phyloP scores from a whole-genome alignment of 768 basidiomycete genomes.

The Agaricus blazei region DNA sequence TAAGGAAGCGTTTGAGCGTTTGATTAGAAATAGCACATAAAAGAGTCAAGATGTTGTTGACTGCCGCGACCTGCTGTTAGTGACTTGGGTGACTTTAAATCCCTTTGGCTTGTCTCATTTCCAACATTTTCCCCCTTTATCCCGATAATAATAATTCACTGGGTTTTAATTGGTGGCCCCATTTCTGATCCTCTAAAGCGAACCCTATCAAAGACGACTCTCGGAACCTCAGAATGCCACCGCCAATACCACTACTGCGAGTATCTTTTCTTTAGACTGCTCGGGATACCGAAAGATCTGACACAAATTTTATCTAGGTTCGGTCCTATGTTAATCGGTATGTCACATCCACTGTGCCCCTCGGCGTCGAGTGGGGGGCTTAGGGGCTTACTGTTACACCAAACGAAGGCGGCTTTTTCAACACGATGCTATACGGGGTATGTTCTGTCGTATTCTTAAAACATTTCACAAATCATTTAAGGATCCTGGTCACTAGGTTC shows the following conservation, averaged over 20 bases:
- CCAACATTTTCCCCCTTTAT: too few species aligned
- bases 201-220: too few species aligned
- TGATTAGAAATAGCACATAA: too few species aligned
- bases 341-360: background rate
- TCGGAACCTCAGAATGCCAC: background rate
- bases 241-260: constrained; percentile 9
- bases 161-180: too few species aligned
- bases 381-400: background rate
- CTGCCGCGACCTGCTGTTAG: too few species aligned
- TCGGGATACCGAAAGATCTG: background rate
- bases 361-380: too few species aligned
- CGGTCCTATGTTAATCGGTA: constrained; percentile 16
- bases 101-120: too few species aligned
- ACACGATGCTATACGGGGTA: constrained; percentile 30
- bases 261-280: background rate
- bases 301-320: background rate
- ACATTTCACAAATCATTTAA: background rate
- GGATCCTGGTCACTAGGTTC: constrained; percentile 16
- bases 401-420: constrained; percentile 22
- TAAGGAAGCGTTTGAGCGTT: too few species aligned
- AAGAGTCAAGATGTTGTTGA: too few species aligned
- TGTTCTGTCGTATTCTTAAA: constrained; percentile 3
- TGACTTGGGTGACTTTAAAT: too few species aligned
- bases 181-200: background rate
- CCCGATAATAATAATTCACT: too few species aligned